phyloP scores from a whole-genome alignment of 2,329 filamentous ascomycete genomes.

The Xylariales sp. region DNA sequence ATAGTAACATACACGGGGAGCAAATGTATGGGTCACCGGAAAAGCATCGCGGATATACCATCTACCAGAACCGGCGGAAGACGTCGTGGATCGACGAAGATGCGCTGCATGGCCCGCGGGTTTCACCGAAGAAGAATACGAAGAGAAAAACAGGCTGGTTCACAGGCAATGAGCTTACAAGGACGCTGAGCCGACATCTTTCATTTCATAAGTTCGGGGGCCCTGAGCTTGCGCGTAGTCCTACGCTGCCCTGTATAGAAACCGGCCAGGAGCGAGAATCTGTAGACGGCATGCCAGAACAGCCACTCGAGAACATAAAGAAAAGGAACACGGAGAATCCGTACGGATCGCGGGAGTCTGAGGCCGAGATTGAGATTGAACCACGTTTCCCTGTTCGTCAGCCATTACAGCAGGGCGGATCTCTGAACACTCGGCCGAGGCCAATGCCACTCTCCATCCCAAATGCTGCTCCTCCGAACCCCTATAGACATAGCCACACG shows the following conservation, averaged over 20 bases:
- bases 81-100: slow-evolving; percentile 64
- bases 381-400: slow-evolving; percentile 15
- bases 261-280: slow-evolving; percentile 8
- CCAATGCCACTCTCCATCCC: slow-evolving; percentile 15
- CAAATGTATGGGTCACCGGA: slow-evolving; percentile 37
- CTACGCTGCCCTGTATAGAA: slow-evolving; percentile 48
- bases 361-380: slow-evolving; percentile 1
- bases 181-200: slow-evolving; percentile 44
- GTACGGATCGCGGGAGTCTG: slow-evolving; percentile 7
- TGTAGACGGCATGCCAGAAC: neutral
- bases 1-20: neutral
- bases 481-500: slow-evolving; percentile 19
- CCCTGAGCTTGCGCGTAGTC: slow-evolving; percentile 42
- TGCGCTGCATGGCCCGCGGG: slow-evolving; percentile 60
- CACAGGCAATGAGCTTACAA: slow-evolving; percentile 36
- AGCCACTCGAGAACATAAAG: slow-evolving; percentile 7
- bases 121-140: slow-evolving; percentile 46
- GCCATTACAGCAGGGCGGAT: slow-evolving; percentile 14
- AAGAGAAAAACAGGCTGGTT: slow-evolving; percentile 41
- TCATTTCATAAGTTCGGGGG: slow-evolving; percentile 39
- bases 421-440: slow-evolving; percentile 10
- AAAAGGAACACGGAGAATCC: neutral
- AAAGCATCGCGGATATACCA: slow-evolving; percentile 45
- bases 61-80: slow-evolving; percentile 46
- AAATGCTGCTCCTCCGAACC: neutral